Evolutionary conservation across 805 yeast genomes (phyloP).

Genomic region (Ogataea methylovora): DNA sequence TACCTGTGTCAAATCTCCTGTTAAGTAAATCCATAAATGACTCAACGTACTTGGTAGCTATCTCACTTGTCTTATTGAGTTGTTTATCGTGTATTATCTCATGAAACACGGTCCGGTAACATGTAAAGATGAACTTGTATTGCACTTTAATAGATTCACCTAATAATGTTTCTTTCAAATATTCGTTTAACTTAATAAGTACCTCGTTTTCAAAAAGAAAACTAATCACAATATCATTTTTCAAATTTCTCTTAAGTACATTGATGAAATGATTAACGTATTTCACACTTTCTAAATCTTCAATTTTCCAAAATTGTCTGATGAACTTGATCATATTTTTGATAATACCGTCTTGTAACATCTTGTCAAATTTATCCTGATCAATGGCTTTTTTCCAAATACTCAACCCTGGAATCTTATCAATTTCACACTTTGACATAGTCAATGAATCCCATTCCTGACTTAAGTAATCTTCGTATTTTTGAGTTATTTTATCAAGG

Average conservation of each 20-base stretch:
- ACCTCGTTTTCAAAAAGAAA: conserved; percentile 13
- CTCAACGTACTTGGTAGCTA: no score
- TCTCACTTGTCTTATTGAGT: background rate
- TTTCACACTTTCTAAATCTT: background rate
- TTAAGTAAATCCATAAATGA: conserved; percentile 1
- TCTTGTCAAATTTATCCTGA: conserved; percentile 9
- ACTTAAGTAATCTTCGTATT: conserved; percentile 15
- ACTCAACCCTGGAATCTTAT: conserved; percentile 12
- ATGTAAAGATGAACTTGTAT: background rate
- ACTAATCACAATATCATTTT: conserved; percentile 6
- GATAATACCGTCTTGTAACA: conserved; percentile 32
- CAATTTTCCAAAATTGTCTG: background rate
- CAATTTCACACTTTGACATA: conserved; percentile 2
- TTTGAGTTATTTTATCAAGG: conserved; percentile 6
- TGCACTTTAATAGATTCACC: background rate
- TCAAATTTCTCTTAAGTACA: conserved; percentile 4
- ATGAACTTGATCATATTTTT: conserved; percentile 44
- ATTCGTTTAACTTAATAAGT: background rate
- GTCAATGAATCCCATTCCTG: conserved; percentile 11
- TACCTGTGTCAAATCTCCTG: background rate
- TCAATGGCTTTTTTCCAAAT: conserved; percentile 28
- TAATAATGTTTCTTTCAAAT: background rate
- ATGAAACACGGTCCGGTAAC: no score
- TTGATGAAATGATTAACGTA: conserved; percentile 2
- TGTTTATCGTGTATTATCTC: background rate